These are phyloP conservation scores for Petunia axillaris DNA, from an alignment of 257 asterid species.

Conservation along the genomic window DNA sequence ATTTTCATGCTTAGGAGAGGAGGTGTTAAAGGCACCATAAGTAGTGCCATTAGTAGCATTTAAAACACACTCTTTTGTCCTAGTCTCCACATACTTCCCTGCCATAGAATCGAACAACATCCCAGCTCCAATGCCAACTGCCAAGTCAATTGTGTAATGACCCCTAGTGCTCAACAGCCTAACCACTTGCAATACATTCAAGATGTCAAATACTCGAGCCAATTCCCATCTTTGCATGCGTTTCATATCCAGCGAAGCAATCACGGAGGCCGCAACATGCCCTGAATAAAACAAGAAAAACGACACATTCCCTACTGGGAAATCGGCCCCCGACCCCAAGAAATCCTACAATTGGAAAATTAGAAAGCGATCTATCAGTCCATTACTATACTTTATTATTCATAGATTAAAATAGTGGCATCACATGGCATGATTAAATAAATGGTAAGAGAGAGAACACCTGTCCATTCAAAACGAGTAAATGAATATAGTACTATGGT, in stretches of 20 bases:
- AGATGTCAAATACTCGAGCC: conserved; percentile 61
- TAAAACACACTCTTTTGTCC: conserved; percentile 34
- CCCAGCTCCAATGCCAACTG: conserved; percentile 87
- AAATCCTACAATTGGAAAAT: conserved; percentile 55
- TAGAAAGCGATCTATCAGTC: neutral
- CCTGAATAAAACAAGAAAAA: conserved; percentile 91
- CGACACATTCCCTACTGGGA: conserved; percentile 94
- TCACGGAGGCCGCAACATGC: conserved; percentile 90
- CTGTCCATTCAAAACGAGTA: neutral
- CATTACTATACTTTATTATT: neutral
- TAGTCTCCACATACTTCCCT: conserved; percentile 63
- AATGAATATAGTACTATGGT: neutral
- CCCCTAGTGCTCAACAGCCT: conserved; percentile 88
- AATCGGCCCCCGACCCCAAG: conserved; percentile 92
- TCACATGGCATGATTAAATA: neutral
- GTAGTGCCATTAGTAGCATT: neutral
- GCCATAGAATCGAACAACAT: conserved; percentile 76
- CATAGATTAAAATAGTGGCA: neutral
- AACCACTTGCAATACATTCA: conserved; percentile 72
- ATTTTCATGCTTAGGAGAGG: neutral
- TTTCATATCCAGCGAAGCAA: conserved; percentile 91
- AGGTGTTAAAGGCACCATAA: conserved; percentile 18
- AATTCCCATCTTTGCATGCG: conserved; percentile 74
- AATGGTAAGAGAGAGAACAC: neutral
- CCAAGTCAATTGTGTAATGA: conserved; percentile 91